Evolutionary conservation across 257 asterid species (phyloP).

Genomic region (Solanum lycopersicoides): DNA sequence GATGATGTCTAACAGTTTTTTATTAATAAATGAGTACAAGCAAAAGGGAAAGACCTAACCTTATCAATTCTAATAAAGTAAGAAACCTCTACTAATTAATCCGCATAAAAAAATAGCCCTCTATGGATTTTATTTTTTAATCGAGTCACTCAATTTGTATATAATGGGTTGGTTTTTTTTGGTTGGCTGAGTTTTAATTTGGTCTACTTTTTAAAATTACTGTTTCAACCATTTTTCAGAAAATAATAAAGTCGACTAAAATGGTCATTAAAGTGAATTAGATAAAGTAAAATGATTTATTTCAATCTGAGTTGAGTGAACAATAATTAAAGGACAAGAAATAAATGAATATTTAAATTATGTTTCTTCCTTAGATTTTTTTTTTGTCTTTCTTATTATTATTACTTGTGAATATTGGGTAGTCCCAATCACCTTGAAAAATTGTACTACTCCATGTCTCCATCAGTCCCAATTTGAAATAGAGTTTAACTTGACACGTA

Average conservation of each 20-base stretch:
- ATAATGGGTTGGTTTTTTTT: neutral
- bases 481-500: too few relatives aligned
- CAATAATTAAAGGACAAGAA: neutral
- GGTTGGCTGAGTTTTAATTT: neutral
- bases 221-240: neutral
- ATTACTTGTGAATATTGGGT: neutral
- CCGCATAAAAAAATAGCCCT: neutral
- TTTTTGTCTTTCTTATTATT: neutral
- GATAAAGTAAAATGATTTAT: neutral
- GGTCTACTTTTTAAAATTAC: neutral
- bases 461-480: too few relatives aligned
- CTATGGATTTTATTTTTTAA: too few relatives aligned
- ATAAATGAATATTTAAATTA: neutral
- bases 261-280: neutral
- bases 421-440: neutral
- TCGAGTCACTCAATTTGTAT: neutral
- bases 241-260: neutral
- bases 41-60: too few relatives aligned
- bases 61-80: too few relatives aligned
- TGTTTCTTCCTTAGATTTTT: neutral
- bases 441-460: too few relatives aligned
- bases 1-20: too few relatives aligned
- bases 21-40: too few relatives aligned
- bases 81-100: too few relatives aligned
- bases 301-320: neutral